Evolutionary conservation across 2,329 filamentous ascomycete genomes (phyloP).

Genomic region (Orbilia ellipsospora): DNA sequence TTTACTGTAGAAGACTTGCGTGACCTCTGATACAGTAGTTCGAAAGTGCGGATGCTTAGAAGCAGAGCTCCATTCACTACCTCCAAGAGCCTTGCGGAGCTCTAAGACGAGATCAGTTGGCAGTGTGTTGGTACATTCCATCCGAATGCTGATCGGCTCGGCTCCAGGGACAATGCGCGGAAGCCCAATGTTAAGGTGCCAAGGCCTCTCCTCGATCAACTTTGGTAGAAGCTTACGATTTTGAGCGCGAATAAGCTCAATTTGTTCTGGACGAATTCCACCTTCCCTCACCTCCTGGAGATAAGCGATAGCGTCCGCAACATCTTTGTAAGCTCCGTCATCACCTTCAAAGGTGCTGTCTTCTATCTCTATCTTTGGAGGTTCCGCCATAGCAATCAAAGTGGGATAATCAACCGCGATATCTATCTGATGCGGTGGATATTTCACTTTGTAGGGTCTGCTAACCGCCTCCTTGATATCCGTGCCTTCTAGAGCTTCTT

Average conservation of each 20-base stretch:
- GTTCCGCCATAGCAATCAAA: not conserved
- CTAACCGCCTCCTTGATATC: not conserved
- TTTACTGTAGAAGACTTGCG: conserved; percentile 27
- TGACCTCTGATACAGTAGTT: conserved; percentile 2
- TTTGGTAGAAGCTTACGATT: conserved; percentile 32
- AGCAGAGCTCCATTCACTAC: conserved; percentile 7
- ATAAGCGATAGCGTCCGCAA: not conserved
- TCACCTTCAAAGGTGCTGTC: not conserved
- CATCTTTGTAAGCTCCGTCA: conserved; percentile 4
- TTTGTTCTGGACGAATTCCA: conserved; percentile 3
- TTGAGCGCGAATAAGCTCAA: conserved; percentile 14
- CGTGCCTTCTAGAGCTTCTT: conserved; percentile 3
- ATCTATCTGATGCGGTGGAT: conserved; percentile 2
- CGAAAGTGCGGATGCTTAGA: conserved; percentile 9
- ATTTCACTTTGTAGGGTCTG: not conserved
- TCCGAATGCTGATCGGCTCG: conserved; percentile 5
- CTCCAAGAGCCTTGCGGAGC: conserved; percentile 11
- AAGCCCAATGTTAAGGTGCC: conserved; percentile 19
- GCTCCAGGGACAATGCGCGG: conserved; percentile 3
- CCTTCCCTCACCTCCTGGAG: not conserved
- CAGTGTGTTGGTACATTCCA: conserved; percentile 36
- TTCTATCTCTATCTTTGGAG: not conserved
- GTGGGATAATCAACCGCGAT: not conserved
- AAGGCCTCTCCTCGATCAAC: conserved; percentile 11
- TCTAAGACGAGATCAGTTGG: conserved; percentile 26